These are phyloP conservation scores for Vicia villosa DNA, from an alignment of 306 rosid genomes.

Conservation along the genomic window DNA sequence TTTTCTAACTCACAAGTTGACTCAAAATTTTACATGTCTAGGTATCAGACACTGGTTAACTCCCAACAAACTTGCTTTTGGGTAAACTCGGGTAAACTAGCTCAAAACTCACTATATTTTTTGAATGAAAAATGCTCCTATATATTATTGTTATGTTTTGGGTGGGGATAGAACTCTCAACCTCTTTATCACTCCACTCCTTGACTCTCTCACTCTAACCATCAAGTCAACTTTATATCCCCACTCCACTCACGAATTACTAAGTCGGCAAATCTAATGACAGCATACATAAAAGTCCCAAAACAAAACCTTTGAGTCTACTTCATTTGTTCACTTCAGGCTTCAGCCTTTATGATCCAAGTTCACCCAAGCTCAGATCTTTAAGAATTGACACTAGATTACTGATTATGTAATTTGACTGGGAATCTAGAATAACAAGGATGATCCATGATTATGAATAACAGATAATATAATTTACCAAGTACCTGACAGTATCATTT, in stretches of 20 bases:
- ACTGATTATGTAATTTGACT: slow-evolving; percentile 17
- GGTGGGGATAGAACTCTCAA: not conserved
- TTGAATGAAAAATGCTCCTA: not conserved
- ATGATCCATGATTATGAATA: slow-evolving; percentile 12
- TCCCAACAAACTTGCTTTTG: not conserved
- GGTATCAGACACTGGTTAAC: not conserved
- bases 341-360: not conserved
- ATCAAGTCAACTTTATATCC: not conserved
- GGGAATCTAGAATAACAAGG: slow-evolving; percentile 3
- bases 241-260: not conserved
- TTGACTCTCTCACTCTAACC: not conserved
- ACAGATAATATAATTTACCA: not conserved
- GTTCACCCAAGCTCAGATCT: not conserved
- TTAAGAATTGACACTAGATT: not conserved
- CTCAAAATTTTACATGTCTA: not conserved
- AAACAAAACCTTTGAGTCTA: not conserved
- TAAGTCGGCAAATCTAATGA: not conserved
- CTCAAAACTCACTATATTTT: not conserved
- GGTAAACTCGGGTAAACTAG: not conserved
- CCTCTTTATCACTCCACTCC: not conserved
- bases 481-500: not conserved
- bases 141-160: not conserved
- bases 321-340: not conserved
- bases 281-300: not conserved
- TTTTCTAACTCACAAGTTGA: not conserved